Conservation (phyloP, 75 land plant genomes). For the Cupressus sempervirens region DNA sequence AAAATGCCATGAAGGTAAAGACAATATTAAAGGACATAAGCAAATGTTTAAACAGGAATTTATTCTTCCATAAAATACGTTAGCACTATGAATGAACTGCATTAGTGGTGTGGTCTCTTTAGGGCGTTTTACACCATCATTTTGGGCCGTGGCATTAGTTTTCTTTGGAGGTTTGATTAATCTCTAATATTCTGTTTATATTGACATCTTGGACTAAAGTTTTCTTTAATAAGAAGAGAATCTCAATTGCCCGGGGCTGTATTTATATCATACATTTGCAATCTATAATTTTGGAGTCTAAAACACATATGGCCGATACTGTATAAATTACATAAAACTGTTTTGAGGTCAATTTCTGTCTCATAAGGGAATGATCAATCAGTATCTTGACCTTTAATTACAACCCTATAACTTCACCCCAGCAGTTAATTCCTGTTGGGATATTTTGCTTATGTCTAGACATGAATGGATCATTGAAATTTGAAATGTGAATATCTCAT, state of each 20-base stretch:
- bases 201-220: not conserved
- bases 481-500: not conserved
- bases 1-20: not conserved
- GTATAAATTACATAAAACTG: not conserved
- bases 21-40: not conserved
- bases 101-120: not conserved
- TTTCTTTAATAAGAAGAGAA: not conserved
- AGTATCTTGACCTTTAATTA: not conserved
- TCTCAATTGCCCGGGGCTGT: not conserved
- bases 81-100: not conserved
- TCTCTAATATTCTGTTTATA: not conserved
- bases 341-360: not conserved
- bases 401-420: not conserved
- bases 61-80: not conserved
- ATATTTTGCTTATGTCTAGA: not conserved
- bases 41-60: not conserved
- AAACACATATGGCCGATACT: not conserved
- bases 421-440: not conserved
- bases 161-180: not conserved
- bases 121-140: not conserved
- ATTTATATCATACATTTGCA: not conserved
- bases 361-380: not conserved
- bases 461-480: too few relatives aligned
- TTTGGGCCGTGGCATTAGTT: not conserved
- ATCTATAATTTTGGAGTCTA: not conserved